These are phyloP conservation scores for Pelargonium cotyledonis DNA, from an alignment of 441 rosid genomes.

Conservation along the genomic window DNA sequence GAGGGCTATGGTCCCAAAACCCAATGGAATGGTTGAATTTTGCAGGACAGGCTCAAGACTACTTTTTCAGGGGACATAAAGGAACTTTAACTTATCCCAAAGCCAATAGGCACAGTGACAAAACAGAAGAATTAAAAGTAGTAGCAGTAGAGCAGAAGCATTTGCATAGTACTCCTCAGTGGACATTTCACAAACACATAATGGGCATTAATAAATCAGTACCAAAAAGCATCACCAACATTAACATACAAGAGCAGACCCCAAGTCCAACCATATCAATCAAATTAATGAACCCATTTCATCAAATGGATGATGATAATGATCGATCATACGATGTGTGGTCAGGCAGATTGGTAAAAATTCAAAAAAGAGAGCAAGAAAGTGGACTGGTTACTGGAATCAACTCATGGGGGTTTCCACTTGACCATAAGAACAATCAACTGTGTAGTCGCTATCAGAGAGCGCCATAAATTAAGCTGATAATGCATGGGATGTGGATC, in stretches of 20 bases:
- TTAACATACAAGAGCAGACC: not conserved
- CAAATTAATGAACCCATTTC: conserved; percentile 6
- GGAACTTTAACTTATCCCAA: conserved; percentile 33
- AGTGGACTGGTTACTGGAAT: conserved; percentile 8
- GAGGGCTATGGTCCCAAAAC: conserved; percentile 16
- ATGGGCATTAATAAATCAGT: conserved; percentile 7
- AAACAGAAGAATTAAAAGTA: conserved; percentile 16
- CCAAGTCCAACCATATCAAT: not conserved
- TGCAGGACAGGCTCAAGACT: conserved; percentile 24
- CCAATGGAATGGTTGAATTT: conserved; percentile 20
- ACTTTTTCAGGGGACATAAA: conserved; percentile 22
- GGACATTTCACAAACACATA: conserved; percentile 8
- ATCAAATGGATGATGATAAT: conserved; percentile 2
- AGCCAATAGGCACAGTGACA: conserved; percentile 24
- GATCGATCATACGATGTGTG: not conserved
- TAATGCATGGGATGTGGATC: conserved; percentile 5
- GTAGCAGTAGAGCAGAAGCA: not conserved
- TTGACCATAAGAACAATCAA: conserved; percentile 25
- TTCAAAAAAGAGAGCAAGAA: not conserved
- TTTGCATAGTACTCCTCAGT: not conserved
- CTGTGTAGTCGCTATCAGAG: conserved; percentile 19
- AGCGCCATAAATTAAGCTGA: not conserved
- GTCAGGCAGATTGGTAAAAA: not conserved
- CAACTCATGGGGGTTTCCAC: conserved; percentile 20
- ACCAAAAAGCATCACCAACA: conserved; percentile 7